Conservation (phyloP, 2,329 filamentous ascomycete species). For the Colletotrichum brevisporum region DNA sequence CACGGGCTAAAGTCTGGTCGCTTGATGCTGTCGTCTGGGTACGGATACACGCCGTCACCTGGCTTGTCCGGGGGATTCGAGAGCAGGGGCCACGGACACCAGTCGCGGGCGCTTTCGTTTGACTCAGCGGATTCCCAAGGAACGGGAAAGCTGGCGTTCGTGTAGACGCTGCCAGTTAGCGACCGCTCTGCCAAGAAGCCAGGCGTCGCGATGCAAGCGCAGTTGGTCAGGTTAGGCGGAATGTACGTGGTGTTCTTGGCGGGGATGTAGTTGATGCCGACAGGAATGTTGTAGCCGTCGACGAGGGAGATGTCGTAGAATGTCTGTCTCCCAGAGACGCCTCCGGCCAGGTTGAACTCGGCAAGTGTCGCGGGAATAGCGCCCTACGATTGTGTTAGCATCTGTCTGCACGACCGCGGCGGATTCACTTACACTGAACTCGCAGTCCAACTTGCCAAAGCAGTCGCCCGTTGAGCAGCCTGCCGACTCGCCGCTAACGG, state of each 20-base stretch:
- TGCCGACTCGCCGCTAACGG: slow-evolving; percentile 76
- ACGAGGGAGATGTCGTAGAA: slow-evolving; percentile 91
- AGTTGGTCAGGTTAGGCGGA: slow-evolving; percentile 82
- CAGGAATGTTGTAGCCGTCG: slow-evolving; percentile 85
- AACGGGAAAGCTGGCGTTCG: slow-evolving; percentile 76
- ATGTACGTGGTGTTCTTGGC: slow-evolving; percentile 75
- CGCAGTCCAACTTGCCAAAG: slow-evolving; percentile 77
- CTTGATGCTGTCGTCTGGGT: slow-evolving; percentile 81
- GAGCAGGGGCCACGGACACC: slow-evolving; percentile 88
- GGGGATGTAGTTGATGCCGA: slow-evolving; percentile 74
- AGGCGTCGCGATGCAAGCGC: slow-evolving; percentile 80
- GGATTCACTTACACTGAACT: slow-evolving; percentile 70
- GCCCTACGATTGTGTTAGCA: slow-evolving; percentile 64
- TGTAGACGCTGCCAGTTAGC: slow-evolving; percentile 69
- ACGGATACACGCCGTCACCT: slow-evolving; percentile 83
- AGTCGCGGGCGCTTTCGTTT: slow-evolving; percentile 70
- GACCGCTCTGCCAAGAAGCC: slow-evolving; percentile 71
- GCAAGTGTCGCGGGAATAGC: slow-evolving; percentile 81
- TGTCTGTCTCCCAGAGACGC: slow-evolving; percentile 71
- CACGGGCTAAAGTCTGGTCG: slow-evolving; percentile 84
- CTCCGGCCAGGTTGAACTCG: slow-evolving; percentile 83
- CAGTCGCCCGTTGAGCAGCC: slow-evolving; percentile 85
- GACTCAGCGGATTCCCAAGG: slow-evolving; percentile 75
- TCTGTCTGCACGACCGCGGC: neutral
- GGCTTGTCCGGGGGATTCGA: slow-evolving; percentile 77